Percentiles rank a stretch among this genome's conserved stretches.
Conservation (phyloP, 73 alveolate genomes). For the Symbiodinium pilosum region DNA sequence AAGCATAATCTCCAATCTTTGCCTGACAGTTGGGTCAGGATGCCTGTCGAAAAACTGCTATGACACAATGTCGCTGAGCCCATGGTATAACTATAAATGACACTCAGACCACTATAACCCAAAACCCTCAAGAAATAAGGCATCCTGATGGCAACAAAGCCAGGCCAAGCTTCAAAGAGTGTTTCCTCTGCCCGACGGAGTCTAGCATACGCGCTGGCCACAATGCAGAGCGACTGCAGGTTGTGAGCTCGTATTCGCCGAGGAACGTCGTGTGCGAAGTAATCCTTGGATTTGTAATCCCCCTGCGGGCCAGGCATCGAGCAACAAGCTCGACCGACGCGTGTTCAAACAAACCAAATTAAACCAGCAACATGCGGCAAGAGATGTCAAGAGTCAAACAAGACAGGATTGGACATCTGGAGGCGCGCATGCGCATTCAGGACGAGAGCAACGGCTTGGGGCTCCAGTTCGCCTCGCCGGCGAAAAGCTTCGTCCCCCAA, state of each 20-base stretch:
- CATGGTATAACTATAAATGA: no score
- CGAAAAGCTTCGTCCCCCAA: constrained; percentile 94
- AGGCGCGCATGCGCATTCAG: constrained; percentile 91
- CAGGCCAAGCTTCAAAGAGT: constrained; percentile 37
- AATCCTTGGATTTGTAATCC: constrained; percentile 1
- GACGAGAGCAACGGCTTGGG: constrained; percentile 84
- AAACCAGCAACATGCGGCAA: no score
- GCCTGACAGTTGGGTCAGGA: constrained; percentile 12
- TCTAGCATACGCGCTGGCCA: constrained; percentile 71
- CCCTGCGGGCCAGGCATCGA: no score
- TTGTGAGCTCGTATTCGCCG: constrained; percentile 47
- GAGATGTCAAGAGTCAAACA: constrained; percentile 32
- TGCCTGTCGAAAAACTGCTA: no score
- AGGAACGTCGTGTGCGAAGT: constrained; percentile 72
- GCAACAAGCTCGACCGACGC: no score
- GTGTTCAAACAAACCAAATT: no score
- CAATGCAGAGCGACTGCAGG: constrained; percentile 66
- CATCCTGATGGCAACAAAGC: no score
- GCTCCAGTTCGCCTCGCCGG: constrained; percentile 75
- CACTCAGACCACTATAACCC: no score
- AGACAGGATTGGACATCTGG: constrained; percentile 61
- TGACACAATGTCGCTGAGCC: no score
- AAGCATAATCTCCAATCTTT: constrained; percentile 68
- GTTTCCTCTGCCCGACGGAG: constrained; percentile 43
- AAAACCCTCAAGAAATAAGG: no score